These are phyloP conservation scores for Fraxinus albicans DNA, from an alignment of 305 asterid genomes.

Conservation along the genomic window DNA sequence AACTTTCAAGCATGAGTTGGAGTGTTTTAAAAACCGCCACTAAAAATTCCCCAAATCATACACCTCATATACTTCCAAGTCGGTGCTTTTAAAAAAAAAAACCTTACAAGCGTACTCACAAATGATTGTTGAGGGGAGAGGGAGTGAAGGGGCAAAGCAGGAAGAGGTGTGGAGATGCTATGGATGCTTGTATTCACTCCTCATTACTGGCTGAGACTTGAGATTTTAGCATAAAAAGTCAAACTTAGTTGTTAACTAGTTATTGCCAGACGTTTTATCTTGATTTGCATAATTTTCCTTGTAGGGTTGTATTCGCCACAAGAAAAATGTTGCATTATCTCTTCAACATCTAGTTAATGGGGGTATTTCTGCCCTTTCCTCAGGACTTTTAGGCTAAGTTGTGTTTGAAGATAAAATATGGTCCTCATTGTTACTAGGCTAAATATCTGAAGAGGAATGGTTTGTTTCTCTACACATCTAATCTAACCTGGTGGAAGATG, in stretches of 20 bases:
- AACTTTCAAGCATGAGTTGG: too few species aligned
- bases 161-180: too few species aligned
- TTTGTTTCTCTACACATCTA: neutral
- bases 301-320: neutral
- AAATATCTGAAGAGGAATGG: neutral
- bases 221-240: neutral
- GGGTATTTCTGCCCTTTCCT: neutral
- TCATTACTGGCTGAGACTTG: neutral
- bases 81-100: too few species aligned
- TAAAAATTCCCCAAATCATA: too few species aligned
- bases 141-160: too few species aligned
- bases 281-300: neutral
- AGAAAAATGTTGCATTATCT: neutral
- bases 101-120: too few species aligned
- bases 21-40: too few species aligned
- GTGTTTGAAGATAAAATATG: neutral
- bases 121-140: too few species aligned
- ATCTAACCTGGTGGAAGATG: neutral
- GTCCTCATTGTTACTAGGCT: neutral
- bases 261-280: neutral
- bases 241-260: neutral
- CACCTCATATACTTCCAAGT: too few species aligned
- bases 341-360: neutral
- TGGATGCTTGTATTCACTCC: neutral
- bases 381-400: neutral